Conservation (phyloP, 2,329 filamentous ascomycete genomes). For the Cladosporium halotolerans region DNA sequence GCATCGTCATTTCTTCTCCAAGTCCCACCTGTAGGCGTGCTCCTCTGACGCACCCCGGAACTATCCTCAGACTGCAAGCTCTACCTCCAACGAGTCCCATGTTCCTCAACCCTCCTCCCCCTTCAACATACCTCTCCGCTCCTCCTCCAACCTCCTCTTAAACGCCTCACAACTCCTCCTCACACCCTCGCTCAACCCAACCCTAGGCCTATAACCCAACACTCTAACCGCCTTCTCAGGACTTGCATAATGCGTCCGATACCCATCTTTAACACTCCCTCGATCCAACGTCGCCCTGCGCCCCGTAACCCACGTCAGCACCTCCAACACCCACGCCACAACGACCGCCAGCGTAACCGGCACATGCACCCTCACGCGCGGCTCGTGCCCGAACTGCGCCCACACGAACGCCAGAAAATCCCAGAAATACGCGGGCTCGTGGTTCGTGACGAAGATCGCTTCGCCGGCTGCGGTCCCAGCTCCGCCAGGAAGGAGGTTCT, state of each 20-base stretch:
- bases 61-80: too few species aligned
- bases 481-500: constrained; percentile 60
- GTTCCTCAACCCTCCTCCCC: too few species aligned
- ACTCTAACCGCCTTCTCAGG: constrained; percentile 47
- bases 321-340: constrained; percentile 42
- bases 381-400: constrained; percentile 53
- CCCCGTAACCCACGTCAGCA: constrained; percentile 42
- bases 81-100: too few species aligned
- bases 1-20: too few species aligned
- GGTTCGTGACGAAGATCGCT: constrained; percentile 57
- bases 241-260: constrained; percentile 47
- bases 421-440: constrained; percentile 57
- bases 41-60: too few species aligned
- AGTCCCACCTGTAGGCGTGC: too few species aligned
- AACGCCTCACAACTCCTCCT: constrained; percentile 40
- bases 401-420: constrained; percentile 78
- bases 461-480: constrained; percentile 58
- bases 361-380: constrained; percentile 43
- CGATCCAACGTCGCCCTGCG: constrained; percentile 43
- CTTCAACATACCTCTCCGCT: too few species aligned
- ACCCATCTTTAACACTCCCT: constrained; percentile 51
- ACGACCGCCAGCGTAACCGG: constrained; percentile 45
- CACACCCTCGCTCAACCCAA: constrained; percentile 48
- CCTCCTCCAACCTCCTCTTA: constrained; percentile 1
- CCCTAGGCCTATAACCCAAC: constrained; percentile 47